These are phyloP conservation scores for Eucalyptus polybractea DNA, from an alignment of 345 rosid species.

Conservation along the genomic window DNA sequence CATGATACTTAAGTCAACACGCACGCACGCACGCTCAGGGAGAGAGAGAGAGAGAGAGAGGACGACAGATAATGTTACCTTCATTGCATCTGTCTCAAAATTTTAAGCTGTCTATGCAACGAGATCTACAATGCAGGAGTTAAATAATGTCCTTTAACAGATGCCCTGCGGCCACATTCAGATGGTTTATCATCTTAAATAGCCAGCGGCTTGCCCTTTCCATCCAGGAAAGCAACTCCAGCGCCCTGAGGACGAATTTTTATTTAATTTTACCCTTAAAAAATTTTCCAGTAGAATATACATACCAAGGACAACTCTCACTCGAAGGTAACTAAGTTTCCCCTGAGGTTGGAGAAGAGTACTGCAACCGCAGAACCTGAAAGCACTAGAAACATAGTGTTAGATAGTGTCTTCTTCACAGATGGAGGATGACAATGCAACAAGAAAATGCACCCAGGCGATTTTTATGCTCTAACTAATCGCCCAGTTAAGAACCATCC, in stretches of 20 bases:
- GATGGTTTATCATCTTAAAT: not conserved
- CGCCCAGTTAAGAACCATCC: no score
- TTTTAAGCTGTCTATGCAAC: not conserved
- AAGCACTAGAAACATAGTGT: no score
- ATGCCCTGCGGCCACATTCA: not conserved
- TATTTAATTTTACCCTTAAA: not conserved
- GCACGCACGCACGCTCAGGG: no score
- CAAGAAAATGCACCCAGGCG: no score
- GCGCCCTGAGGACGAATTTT: not conserved
- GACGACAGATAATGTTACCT: not conserved
- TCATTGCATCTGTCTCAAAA: not conserved
- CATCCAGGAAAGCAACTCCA: conserved; percentile 36
- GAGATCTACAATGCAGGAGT: not conserved
- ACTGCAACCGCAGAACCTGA: no score
- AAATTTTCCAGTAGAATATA: not conserved
- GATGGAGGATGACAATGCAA: no score
- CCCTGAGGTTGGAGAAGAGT: no score
- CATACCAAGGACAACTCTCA: conserved; percentile 41
- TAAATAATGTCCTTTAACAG: not conserved
- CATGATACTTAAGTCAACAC: no score
- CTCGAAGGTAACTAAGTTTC: no score
- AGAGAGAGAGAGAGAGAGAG: no score
- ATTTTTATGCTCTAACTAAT: no score
- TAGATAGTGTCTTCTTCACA: no score
- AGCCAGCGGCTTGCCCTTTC: conserved; percentile 24